These are phyloP conservation scores for Umbelopsis sp. DNA, from an alignment of 192 early-diverging fungal genomes.

Conservation along the genomic window DNA sequence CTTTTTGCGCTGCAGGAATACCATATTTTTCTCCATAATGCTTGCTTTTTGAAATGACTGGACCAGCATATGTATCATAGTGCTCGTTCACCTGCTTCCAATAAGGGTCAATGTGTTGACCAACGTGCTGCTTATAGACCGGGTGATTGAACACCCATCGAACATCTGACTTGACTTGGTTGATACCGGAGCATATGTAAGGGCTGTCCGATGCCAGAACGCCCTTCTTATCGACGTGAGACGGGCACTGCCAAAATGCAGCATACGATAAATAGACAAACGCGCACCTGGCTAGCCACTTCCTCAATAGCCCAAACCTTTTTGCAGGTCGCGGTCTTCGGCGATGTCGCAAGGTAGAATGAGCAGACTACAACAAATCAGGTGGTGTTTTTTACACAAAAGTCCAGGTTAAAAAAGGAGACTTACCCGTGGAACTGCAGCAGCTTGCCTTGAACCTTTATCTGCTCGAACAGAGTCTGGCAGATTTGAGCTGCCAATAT, in stretches of 20 bases:
- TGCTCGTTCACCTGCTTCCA: background rate
- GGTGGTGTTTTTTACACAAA: background rate
- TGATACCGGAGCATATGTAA: background rate
- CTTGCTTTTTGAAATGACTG: background rate
- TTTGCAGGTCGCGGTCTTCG: background rate
- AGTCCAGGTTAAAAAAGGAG: background rate
- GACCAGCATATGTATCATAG: background rate
- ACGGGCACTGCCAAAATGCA: slow-evolving; percentile 10
- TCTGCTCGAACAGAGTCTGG: background rate
- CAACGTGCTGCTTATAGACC: slow-evolving; percentile 4
- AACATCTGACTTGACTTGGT: background rate
- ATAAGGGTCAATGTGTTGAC: slow-evolving; percentile 5
- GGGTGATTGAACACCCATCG: slow-evolving; percentile 1
- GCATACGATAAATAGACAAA: background rate
- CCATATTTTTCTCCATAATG: slow-evolving; percentile 3
- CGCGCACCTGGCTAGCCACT: background rate
- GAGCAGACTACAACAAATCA: too few relatives aligned
- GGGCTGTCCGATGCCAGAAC: background rate
- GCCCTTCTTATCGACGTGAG: background rate
- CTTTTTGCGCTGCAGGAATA: slow-evolving; percentile 11
- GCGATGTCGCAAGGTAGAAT: background rate
- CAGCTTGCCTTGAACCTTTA: background rate
- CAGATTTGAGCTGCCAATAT: slow-evolving; percentile 10
- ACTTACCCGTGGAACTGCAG: background rate
- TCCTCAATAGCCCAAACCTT: background rate